These are phyloP conservation scores for Phytophthora palmivora DNA, from an alignment of 352 stramenopile genomes.

Conservation along the genomic window DNA sequence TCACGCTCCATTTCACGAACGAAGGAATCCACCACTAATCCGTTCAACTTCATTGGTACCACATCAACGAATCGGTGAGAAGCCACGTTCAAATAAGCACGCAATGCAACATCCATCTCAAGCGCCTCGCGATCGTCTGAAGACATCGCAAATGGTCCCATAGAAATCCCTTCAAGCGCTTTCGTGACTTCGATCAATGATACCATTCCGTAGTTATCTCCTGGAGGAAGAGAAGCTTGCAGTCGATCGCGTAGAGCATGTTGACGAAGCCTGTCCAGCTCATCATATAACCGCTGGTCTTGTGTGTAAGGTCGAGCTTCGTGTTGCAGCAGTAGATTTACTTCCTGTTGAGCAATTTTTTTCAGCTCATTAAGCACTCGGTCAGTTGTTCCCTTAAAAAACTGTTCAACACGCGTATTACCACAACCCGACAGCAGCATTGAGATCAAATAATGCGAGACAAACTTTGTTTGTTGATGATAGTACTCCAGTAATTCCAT, in stretches of 20 bases:
- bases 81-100: conserved; percentile 44
- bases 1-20: conserved; percentile 39
- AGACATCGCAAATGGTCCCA: conserved; percentile 18
- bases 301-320: conserved; percentile 54
- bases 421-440: conserved; percentile 15
- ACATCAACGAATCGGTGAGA: conserved; percentile 42
- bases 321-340: conserved; percentile 28
- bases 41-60: conserved; percentile 52
- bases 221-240: conserved; percentile 14
- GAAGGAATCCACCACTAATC: conserved; percentile 35
- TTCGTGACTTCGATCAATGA: conserved; percentile 21
- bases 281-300: conserved; percentile 33
- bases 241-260: conserved; percentile 24
- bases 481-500: conserved; percentile 39
- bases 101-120: conserved; percentile 47
- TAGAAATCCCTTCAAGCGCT: conserved; percentile 14
- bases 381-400: conserved; percentile 23
- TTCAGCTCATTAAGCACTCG: conserved; percentile 16
- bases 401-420: conserved; percentile 24
- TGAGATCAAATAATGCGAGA: conserved; percentile 27
- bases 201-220: conserved; percentile 20
- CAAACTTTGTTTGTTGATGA: conserved; percentile 20
- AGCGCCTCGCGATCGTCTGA: conserved; percentile 44
- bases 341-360: conserved; percentile 12
- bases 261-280: conserved; percentile 36